Conservation (phyloP, 352 stramenopile genomes). For the Globisporangium orthogonon region DNA sequence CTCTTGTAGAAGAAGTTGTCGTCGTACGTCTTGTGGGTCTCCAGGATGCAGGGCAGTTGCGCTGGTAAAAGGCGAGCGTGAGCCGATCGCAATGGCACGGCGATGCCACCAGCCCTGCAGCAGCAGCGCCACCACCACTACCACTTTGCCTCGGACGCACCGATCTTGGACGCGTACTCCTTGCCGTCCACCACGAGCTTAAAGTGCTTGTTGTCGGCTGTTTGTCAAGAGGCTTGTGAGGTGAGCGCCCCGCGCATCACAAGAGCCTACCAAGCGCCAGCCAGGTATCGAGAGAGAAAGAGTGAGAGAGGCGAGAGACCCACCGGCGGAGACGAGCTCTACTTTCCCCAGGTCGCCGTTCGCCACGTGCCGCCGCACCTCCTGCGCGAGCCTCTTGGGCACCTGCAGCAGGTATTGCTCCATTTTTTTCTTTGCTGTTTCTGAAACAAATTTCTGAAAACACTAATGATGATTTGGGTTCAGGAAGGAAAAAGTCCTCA, state of each 20-base stretch:
- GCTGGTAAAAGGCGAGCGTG: constrained; percentile 19
- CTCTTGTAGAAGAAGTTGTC: constrained; percentile 89
- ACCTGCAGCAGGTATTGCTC: constrained; percentile 86
- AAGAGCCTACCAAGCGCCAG: not conserved
- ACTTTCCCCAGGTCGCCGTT: constrained; percentile 54
- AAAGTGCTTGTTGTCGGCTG: constrained; percentile 87
- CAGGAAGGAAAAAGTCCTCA: too few relatives aligned
- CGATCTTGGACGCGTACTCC: constrained; percentile 74
- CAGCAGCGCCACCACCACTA: too few relatives aligned
- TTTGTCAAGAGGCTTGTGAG: not conserved
- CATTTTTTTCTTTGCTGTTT: constrained; percentile 25
- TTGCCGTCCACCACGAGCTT: constrained; percentile 69
- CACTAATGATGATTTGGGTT: too few relatives aligned
- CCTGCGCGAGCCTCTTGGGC: constrained; percentile 69
- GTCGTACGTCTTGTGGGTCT: constrained; percentile 89
- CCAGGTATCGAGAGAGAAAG: too few relatives aligned
- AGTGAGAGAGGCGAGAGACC: not conserved
- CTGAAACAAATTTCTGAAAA: too few relatives aligned
- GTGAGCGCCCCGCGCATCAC: not conserved
- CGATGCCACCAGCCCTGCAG: not conserved
- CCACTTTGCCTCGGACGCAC: constrained; percentile 15
- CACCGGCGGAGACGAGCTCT: constrained; percentile 73
- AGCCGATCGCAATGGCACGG: not conserved
- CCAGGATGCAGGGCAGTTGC: constrained; percentile 79
- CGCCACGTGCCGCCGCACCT: constrained; percentile 62